A percentile compares a stretch with the other conserved stretches of the same genome.
Conservation (phyloP, 202 grass and related monocot species). For the Saccharum hybrid region DNA sequence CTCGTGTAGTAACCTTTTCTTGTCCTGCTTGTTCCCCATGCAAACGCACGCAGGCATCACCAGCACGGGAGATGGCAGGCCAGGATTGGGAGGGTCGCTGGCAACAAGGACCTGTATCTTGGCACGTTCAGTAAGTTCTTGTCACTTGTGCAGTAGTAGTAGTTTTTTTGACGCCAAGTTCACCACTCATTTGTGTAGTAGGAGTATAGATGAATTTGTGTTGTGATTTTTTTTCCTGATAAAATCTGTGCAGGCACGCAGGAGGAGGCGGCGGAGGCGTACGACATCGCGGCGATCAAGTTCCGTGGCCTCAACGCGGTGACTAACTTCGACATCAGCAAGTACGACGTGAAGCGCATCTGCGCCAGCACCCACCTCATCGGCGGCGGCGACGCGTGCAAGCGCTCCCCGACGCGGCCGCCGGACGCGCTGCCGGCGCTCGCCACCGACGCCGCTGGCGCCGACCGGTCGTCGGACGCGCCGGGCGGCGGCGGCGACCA, state of each 20-base stretch:
- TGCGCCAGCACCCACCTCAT: conserved; percentile 73
- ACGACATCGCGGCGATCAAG: conserved; percentile 90
- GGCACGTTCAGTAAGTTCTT: conserved; percentile 88
- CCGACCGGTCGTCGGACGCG: not conserved
- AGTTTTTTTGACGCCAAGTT: not conserved
- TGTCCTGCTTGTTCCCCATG: conserved; percentile 49
- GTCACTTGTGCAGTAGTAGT: not conserved
- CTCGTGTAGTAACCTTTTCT: conserved; percentile 25
- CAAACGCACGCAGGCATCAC: conserved; percentile 83
- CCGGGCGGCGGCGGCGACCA: not conserved
- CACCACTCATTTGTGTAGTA: not conserved
- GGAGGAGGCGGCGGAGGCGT: conserved; percentile 88
- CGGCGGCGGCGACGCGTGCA: conserved; percentile 63
- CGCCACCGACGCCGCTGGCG: not conserved
- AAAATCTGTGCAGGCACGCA: conserved; percentile 58
- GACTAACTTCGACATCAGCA: conserved; percentile 88
- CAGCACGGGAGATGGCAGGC: conserved; percentile 96
- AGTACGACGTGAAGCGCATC: conserved; percentile 84
- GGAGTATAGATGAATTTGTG: no score
- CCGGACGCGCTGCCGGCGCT: not conserved
- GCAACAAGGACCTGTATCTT: conserved; percentile 97
- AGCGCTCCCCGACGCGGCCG: conserved; percentile 45
- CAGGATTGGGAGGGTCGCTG: conserved; percentile 90
- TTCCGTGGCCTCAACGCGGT: conserved; percentile 75
- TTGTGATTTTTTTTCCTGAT: not conserved